phyloP scores from a whole-genome alignment of 805 yeast genomes.

The Komagataella populi region DNA sequence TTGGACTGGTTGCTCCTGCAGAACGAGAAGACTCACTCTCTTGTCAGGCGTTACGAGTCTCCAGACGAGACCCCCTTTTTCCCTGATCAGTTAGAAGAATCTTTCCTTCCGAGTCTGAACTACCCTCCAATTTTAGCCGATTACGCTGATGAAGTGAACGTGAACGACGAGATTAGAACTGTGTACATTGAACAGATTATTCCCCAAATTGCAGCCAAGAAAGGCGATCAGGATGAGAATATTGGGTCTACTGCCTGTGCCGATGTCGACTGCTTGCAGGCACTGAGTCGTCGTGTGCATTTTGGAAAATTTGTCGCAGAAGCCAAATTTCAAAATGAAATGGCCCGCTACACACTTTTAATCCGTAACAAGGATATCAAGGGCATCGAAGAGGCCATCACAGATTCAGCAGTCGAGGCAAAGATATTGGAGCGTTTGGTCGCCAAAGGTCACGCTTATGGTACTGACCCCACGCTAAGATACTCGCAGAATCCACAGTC shows the following conservation, averaged over 20 bases:
- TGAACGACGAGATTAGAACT: constrained; percentile 53
- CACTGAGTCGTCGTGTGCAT: constrained; percentile 84
- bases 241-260: constrained; percentile 75
- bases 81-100: constrained; percentile 46
- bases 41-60: constrained; percentile 79
- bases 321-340: constrained; percentile 68
- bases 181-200: constrained; percentile 64
- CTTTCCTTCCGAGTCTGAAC: constrained; percentile 66
- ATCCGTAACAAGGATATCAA: constrained; percentile 51
- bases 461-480: constrained; percentile 73
- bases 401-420: constrained; percentile 78
- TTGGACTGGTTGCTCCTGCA: constrained; percentile 77
- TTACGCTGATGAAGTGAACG: constrained; percentile 62
- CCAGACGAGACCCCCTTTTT: constrained; percentile 92
- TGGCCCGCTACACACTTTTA: constrained; percentile 44
- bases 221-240: constrained; percentile 73
- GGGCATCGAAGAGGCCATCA: constrained; percentile 71
- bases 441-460: constrained; percentile 76
- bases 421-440: constrained; percentile 68
- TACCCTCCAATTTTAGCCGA: constrained; percentile 73
- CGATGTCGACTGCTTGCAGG: constrained; percentile 81
- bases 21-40: constrained; percentile 63
- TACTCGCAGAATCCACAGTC: constrained; percentile 54
- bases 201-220: constrained; percentile 52
- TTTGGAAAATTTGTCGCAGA: constrained; percentile 98